Percentiles rank a stretch among this genome's conserved stretches.
These are phyloP conservation scores for Fragaria nilgerrensis DNA, from an alignment of 306 rosid genomes.

Conservation along the genomic window DNA sequence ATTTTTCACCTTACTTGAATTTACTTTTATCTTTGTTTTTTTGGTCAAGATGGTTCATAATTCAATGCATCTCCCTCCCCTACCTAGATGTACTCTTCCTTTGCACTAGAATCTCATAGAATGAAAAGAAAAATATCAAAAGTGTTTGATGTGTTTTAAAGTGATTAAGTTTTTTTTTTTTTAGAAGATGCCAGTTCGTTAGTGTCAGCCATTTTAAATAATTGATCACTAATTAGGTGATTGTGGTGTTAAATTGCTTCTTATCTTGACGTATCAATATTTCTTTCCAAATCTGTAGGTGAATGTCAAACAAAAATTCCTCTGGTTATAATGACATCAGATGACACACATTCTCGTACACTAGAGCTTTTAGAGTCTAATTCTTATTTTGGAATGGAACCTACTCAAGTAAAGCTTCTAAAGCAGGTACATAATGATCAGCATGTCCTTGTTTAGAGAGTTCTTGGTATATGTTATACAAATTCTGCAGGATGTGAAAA, in stretches of 20 bases:
- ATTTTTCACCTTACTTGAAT: not conserved
- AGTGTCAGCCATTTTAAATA: too few species aligned
- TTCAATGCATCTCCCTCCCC: not conserved
- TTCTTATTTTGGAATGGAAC: slow-evolving; percentile 89
- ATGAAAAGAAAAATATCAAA: not conserved
- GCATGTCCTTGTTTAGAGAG: slow-evolving; percentile 19
- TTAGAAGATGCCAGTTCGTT: not conserved
- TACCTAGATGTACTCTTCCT: not conserved
- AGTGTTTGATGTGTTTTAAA: not conserved
- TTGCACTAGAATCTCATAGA: not conserved
- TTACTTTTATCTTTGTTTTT: not conserved
- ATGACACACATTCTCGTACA: slow-evolving; percentile 86
- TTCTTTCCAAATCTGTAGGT: slow-evolving; percentile 41
- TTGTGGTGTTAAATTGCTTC: slow-evolving; percentile 9
- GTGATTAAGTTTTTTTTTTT: not conserved
- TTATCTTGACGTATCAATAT: not conserved
- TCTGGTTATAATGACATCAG: slow-evolving; percentile 91
- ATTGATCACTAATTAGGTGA: not conserved
- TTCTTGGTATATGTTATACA: slow-evolving; percentile 18
- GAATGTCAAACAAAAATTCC: slow-evolving; percentile 53
- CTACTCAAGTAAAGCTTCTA: slow-evolving; percentile 82
- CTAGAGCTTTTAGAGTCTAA: slow-evolving; percentile 67
- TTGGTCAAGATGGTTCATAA: not conserved
- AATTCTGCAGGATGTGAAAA: slow-evolving; percentile 11
- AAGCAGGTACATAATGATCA: slow-evolving; percentile 65